A percentile compares a stretch with the other conserved stretches of the same genome.
Evolutionary conservation across 2,329 filamentous ascomycete genomes (phyloP).

Genomic region (Cladosporium sp.): DNA sequence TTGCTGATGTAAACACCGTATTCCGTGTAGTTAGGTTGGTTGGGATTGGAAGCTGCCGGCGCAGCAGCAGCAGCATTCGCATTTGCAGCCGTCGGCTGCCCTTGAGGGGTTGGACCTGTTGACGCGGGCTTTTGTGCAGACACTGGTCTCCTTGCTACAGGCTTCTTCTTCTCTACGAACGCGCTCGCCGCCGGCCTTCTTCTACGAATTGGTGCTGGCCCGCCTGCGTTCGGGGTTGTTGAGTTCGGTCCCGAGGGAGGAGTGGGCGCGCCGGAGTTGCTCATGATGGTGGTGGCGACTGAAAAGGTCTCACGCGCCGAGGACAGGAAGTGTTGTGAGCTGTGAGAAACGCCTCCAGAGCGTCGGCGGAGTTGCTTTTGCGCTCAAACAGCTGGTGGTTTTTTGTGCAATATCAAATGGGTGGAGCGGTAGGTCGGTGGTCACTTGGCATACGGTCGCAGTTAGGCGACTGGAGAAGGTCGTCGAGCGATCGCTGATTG

Average conservation of each 20-base stretch:
- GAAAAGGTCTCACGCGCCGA: not conserved
- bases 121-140: constrained; percentile 12
- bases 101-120: not conserved
- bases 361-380: not conserved
- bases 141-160: constrained; percentile 30
- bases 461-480: no score
- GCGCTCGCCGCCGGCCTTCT: constrained; percentile 30
- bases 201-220: constrained; percentile 27
- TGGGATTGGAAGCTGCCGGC: not conserved
- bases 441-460: no score
- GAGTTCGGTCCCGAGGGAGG: constrained; percentile 24
- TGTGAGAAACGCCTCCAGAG: not conserved
- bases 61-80: not conserved
- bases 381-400: not conserved
- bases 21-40: not conserved
- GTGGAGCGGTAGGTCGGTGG: no score
- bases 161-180: constrained; percentile 24
- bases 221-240: constrained; percentile 30
- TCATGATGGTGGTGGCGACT: constrained; percentile 21
- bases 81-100: not conserved
- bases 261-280: constrained; percentile 29
- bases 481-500: no score
- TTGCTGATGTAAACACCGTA: constrained; percentile 60
- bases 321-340: not conserved
- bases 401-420: no score